Evolutionary conservation across 176 grass and related monocot species (phyloP), one percentile per base, ranked within the genome.

Genomic region (Raddia guianensis): DNA sequence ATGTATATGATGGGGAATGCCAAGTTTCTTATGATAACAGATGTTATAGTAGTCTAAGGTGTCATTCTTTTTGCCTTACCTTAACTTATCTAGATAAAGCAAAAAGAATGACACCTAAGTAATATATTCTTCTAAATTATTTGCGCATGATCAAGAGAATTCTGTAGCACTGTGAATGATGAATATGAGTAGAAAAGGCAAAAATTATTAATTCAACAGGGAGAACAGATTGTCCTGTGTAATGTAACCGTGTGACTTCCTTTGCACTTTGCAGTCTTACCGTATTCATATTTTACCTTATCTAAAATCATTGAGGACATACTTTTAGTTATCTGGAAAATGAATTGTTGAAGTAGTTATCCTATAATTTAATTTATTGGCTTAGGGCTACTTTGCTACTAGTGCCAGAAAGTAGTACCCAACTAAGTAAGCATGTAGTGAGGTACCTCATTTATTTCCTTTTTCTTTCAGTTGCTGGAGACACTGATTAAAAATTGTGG

Each of bases 401-500:
- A 13, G 18, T 68, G 40, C 19, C 71, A 75, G 45, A 63, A 79
- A 63, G 18, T 11, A 59, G 34, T 16, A 70, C 47, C 49, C 46
- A 81, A 51, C 18, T 72, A 66, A 49, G 7, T 62, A 48, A 56
- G 3, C 67, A 8, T 91, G 32, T 67, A 71, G 55, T 85, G 43
- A 80, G 55, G 42, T 76, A 78, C 47, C 72, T 51, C 48, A 84
- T 69, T 88, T 47, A 16, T 89, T 67, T 77, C 55, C 42, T 19
- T 60, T 75, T 75, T 60, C 44, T 83, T 56, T 82, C 66, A 99
- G 97, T 74, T 99, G 73, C 86, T 99, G 73, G 97, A 99, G 85
- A 87, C 90, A 1, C 42, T 96, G 59, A 91, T 95, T 75, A 99
- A 99, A 88, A 99, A 99, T 71, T 99, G 97, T 82, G 97, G 97